These are phyloP conservation scores for Melanogaster broomeanus DNA, from an alignment of 768 basidiomycete species.

Conservation along the genomic window DNA sequence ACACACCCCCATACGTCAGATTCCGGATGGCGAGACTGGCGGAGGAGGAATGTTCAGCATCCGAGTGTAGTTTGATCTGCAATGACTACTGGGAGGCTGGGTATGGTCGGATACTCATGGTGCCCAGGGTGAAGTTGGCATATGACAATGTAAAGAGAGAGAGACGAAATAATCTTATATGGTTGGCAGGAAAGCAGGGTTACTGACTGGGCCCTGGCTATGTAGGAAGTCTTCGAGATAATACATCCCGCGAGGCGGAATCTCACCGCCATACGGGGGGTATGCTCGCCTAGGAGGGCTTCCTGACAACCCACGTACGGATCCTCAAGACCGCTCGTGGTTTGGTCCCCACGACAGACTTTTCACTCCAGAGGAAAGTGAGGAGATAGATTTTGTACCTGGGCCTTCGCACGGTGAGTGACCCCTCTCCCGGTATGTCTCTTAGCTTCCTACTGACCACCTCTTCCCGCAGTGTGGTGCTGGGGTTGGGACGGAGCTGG, in stretches of 20 bases:
- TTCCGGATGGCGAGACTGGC: constrained; percentile 94
- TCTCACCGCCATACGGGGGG: constrained; percentile 91
- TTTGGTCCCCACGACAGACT: constrained; percentile 96
- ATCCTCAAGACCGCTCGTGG: constrained; percentile 98
- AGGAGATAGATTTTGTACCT: constrained; percentile 70
- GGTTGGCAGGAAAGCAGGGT: neutral
- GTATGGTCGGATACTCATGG: constrained; percentile 97
- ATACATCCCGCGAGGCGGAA: constrained; percentile 91
- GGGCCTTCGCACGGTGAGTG: constrained; percentile 82
- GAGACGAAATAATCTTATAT: neutral
- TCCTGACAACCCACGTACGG: constrained; percentile 93
- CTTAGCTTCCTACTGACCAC: neutral
- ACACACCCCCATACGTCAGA: constrained; percentile 83
- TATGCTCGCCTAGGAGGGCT: constrained; percentile 95
- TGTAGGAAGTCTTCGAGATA: constrained; percentile 89
- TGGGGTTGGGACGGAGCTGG: constrained; percentile 99
- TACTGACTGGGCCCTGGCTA: constrained; percentile 3
- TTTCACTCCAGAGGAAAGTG: constrained; percentile 86
- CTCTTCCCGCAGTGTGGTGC: constrained; percentile 78
- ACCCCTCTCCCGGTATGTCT: neutral
- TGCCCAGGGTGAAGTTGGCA: constrained; percentile 93
- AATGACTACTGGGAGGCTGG: constrained; percentile 98
- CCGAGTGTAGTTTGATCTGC: constrained; percentile 95
- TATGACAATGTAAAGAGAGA: constrained; percentile 80
- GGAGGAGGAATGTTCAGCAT: constrained; percentile 92